A percentile compares a stretch with the other conserved stretches of the same genome.
Conservation (phyloP, 2,329 filamentous ascomycete species). For the Iodosphaeria phyllophila region DNA sequence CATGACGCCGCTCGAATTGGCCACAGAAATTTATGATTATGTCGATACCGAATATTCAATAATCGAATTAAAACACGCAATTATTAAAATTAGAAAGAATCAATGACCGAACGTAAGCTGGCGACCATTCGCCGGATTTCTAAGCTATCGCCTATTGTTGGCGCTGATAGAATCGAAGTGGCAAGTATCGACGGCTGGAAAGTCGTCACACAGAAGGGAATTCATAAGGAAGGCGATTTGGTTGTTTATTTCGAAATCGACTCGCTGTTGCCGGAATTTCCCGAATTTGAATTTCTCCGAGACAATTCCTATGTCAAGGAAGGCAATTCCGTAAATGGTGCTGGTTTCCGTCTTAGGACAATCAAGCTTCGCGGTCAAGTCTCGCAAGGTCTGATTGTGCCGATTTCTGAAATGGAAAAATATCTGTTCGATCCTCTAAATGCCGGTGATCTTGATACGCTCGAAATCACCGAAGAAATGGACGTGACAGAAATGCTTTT, state of each 20-base stretch:
- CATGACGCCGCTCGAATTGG: too few relatives aligned
- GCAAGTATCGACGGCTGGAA: slow-evolving; percentile 11
- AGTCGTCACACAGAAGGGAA: slow-evolving; percentile 5
- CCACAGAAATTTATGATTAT: too few relatives aligned
- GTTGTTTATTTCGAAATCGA: slow-evolving; percentile 15
- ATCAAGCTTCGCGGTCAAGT: slow-evolving; percentile 5
- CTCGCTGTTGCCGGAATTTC: slow-evolving; percentile 10
- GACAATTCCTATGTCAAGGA: slow-evolving; percentile 10
- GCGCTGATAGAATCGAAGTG: slow-evolving; percentile 2
- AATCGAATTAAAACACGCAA: too few relatives aligned
- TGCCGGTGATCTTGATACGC: slow-evolving; percentile 3
- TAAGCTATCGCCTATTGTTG: not conserved
- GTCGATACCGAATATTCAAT: too few relatives aligned
- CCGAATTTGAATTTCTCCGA: too few relatives aligned
- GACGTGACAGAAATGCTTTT: slow-evolving; percentile 10
- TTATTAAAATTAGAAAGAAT: too few relatives aligned
- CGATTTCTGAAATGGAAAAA: slow-evolving; percentile 6
- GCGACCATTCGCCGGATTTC: not conserved
- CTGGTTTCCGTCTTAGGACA: too few relatives aligned
- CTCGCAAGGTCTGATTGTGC: slow-evolving; percentile 13
- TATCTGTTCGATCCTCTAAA: slow-evolving; percentile 5
- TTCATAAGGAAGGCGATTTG: slow-evolving; percentile 7
- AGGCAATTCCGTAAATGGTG: too few relatives aligned
- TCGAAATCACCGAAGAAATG: slow-evolving; percentile 4
- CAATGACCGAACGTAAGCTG: slow-evolving; percentile 1